phyloP scores from a whole-genome alignment of 768 basidiomycete genomes.

The Chiua virens region DNA sequence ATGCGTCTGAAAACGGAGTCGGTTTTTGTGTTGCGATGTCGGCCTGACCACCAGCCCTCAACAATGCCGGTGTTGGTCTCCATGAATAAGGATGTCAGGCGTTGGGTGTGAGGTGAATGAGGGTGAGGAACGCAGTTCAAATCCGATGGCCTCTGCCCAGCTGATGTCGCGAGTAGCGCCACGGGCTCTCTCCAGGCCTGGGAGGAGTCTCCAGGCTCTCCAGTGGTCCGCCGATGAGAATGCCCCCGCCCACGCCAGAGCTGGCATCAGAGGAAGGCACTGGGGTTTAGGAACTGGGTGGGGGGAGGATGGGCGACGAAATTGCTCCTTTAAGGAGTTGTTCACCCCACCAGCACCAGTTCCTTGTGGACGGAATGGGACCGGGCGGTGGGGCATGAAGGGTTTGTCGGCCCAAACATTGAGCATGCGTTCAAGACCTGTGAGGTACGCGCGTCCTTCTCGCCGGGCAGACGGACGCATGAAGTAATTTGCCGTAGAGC shows the following conservation, averaged over 20 bases:
- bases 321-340: no score
- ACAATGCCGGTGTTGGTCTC: slow-evolving; percentile 1
- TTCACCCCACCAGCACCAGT: background rate
- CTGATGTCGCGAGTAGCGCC: background rate
- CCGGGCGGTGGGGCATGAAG: slow-evolving; percentile 25
- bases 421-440: slow-evolving; percentile 39
- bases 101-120: background rate
- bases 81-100: background rate
- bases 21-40: background rate
- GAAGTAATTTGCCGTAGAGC: slow-evolving; percentile 6
- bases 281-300: background rate
- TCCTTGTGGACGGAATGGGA: background rate
- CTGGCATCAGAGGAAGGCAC: slow-evolving; percentile 13
- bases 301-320: background rate
- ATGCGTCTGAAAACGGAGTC: background rate
- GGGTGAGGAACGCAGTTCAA: background rate
- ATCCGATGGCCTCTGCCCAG: background rate
- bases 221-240: background rate
- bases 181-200: fast-evolving
- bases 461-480: slow-evolving; percentile 28
- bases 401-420: slow-evolving; percentile 26
- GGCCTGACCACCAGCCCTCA: background rate
- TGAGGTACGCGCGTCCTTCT: slow-evolving; percentile 38
- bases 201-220: no score
- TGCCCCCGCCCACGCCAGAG: background rate